Conservation (phyloP, 306 rosid species). For the Dicorynia guianensis region DNA sequence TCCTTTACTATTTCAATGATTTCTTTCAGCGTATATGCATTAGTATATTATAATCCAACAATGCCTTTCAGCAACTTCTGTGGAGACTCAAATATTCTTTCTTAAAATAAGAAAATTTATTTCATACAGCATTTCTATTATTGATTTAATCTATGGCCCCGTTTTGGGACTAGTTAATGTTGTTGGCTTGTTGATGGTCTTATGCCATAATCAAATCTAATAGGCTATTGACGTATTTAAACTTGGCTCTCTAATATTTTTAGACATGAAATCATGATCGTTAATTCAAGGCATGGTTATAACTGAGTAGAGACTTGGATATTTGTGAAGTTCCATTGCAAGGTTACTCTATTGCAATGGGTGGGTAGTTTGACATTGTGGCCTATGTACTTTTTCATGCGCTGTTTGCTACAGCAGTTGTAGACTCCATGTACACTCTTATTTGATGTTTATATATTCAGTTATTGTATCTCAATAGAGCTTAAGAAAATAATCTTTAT, state of each 20-base stretch:
- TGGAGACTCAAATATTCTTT: not conserved
- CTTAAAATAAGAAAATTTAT: not conserved
- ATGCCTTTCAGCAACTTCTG: not conserved
- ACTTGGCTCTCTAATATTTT: not conserved
- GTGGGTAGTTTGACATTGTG: conserved; percentile 6
- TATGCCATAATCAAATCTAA: not conserved
- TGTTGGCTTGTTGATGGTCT: conserved; percentile 14
- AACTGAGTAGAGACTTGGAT: conserved; percentile 15
- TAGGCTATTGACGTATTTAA: not conserved
- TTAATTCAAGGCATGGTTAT: not conserved
- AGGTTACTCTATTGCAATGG: conserved; percentile 16
- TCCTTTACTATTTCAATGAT: not conserved
- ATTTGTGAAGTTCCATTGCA: conserved; percentile 3
- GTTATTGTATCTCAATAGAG: not conserved
- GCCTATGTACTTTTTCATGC: not conserved
- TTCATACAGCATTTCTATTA: not conserved
- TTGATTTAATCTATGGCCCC: not conserved
- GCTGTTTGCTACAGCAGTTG: not conserved
- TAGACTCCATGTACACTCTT: not conserved
- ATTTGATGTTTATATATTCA: not conserved
- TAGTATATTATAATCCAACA: not conserved
- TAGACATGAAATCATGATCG: not conserved
- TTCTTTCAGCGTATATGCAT: not conserved
- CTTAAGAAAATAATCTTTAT: conserved; percentile 28
- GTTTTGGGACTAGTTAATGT: not conserved